Evolutionary conservation across 2,329 filamentous ascomycete species (phyloP).

Genomic region (Fusarium sororula): DNA sequence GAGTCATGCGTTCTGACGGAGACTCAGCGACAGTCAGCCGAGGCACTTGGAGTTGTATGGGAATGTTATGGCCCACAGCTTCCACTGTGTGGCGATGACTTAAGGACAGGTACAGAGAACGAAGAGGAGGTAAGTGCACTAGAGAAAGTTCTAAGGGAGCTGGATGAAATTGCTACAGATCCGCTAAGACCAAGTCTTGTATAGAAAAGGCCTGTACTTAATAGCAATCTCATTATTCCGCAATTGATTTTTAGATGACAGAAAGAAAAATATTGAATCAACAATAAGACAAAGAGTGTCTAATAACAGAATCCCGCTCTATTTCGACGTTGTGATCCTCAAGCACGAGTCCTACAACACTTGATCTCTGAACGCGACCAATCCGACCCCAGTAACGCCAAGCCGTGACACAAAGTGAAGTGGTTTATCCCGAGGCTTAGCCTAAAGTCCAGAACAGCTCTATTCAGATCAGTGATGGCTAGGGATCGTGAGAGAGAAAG

Average conservation of each 20-base stretch:
- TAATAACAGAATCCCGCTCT: too few species aligned
- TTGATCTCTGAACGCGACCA: too few species aligned
- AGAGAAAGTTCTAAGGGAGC: rapidly evolving
- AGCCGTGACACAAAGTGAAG: too few species aligned
- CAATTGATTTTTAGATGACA: background rate
- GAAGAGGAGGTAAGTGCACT: background rate
- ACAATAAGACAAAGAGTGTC: rapidly evolving
- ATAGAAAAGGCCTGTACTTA: background rate
- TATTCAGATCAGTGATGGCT: too few species aligned
- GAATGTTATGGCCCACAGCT: background rate
- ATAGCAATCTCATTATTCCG: too few species aligned
- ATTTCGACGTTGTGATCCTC: too few species aligned
- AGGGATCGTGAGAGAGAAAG: too few species aligned
- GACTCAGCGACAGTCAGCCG: background rate
- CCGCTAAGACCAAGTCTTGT: background rate
- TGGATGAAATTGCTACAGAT: background rate
- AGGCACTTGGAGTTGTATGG: background rate
- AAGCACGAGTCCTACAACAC: too few species aligned
- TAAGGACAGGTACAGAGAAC: rapidly evolving
- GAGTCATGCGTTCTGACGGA: background rate
- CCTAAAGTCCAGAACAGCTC: too few species aligned
- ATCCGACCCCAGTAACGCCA: too few species aligned
- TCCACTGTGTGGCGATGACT: rapidly evolving
- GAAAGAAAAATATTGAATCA: rapidly evolving
- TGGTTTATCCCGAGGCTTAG: too few species aligned